A percentile compares a stretch with the other conserved stretches of the same genome.
These are phyloP conservation scores for Blastocystis sp. DNA, from an alignment of 352 stramenopile species.

Conservation along the genomic window DNA sequence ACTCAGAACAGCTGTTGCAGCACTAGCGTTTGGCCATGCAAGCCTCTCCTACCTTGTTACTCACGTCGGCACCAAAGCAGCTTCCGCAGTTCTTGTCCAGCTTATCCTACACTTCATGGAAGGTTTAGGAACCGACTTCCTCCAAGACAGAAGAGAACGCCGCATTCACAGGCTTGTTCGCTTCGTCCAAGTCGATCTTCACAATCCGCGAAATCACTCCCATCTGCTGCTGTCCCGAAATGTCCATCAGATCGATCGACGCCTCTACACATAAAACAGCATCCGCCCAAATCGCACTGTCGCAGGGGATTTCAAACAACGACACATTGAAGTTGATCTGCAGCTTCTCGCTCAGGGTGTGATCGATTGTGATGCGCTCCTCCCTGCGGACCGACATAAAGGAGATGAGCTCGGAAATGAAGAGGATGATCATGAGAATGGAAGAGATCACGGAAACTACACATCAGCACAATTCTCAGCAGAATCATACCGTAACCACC, in stretches of 20 bases:
- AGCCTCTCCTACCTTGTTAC: neutral
- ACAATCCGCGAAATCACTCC: constrained; percentile 63
- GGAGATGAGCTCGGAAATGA: constrained; percentile 33
- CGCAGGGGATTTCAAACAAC: constrained; percentile 49
- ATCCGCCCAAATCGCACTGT: neutral
- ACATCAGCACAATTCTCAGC: neutral
- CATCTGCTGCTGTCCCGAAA: constrained; percentile 68
- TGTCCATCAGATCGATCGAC: constrained; percentile 65
- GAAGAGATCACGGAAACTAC: constrained; percentile 65
- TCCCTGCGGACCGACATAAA: constrained; percentile 35
- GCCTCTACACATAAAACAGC: constrained; percentile 53
- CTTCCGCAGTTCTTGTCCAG: constrained; percentile 14
- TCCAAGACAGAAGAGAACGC: constrained; percentile 45
- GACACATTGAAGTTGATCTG: constrained; percentile 67
- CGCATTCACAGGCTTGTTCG: constrained; percentile 47
- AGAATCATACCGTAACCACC: constrained; percentile 42
- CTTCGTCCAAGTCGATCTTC: constrained; percentile 42
- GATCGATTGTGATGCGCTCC: constrained; percentile 51
- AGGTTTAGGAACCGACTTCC: neutral
- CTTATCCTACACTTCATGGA: constrained; percentile 14
- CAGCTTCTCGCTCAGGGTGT: constrained; percentile 54
- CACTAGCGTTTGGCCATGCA: constrained; percentile 71
- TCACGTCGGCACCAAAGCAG: constrained; percentile 47
- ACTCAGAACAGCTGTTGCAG: constrained; percentile 77
- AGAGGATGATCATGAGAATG: constrained; percentile 64